phyloP scores from a whole-genome alignment of 768 basidiomycete genomes.

The Mycena indigotica region DNA sequence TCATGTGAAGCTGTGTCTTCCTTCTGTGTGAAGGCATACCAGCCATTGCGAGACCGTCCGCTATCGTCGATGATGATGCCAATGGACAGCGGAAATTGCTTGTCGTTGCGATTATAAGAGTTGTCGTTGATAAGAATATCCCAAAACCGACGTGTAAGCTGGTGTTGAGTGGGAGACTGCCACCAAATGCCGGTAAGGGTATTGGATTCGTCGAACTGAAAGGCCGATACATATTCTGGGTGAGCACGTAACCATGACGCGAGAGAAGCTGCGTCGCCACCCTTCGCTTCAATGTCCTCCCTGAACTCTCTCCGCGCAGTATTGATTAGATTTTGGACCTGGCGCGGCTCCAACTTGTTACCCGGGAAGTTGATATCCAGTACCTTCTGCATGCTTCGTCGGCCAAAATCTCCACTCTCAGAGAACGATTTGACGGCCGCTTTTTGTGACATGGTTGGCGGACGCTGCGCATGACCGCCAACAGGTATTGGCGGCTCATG shows the following conservation, averaged over 20 bases:
- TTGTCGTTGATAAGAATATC: slow-evolving; percentile 38
- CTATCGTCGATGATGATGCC: slow-evolving; percentile 34
- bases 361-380: slow-evolving; percentile 16
- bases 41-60: slow-evolving; percentile 27
- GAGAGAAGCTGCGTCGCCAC: slow-evolving; percentile 33
- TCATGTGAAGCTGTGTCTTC: slow-evolving; percentile 25
- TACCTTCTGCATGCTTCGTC: slow-evolving; percentile 7
- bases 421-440: slow-evolving; percentile 13
- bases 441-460: slow-evolving; percentile 26
- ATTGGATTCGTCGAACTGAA: slow-evolving; percentile 23
- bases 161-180: slow-evolving; percentile 33
- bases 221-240: slow-evolving; percentile 13
- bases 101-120: slow-evolving; percentile 30
- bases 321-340: slow-evolving; percentile 34
- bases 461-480: slow-evolving; percentile 18
- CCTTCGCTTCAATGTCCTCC: slow-evolving; percentile 23
- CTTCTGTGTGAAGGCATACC: slow-evolving; percentile 30
- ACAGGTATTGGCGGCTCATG: slow-evolving; percentile 26
- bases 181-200: slow-evolving; percentile 31
- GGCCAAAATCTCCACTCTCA: slow-evolving; percentile 3
- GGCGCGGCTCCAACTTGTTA: slow-evolving; percentile 30
- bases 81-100: slow-evolving; percentile 33
- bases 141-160: slow-evolving; percentile 23
- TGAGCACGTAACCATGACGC: slow-evolving; percentile 23
- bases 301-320: slow-evolving; percentile 18